A percentile compares a stretch with the other conserved stretches of the same genome.
Conservation (phyloP, 2,329 filamentous ascomycete genomes). For the Didymella sp. region DNA sequence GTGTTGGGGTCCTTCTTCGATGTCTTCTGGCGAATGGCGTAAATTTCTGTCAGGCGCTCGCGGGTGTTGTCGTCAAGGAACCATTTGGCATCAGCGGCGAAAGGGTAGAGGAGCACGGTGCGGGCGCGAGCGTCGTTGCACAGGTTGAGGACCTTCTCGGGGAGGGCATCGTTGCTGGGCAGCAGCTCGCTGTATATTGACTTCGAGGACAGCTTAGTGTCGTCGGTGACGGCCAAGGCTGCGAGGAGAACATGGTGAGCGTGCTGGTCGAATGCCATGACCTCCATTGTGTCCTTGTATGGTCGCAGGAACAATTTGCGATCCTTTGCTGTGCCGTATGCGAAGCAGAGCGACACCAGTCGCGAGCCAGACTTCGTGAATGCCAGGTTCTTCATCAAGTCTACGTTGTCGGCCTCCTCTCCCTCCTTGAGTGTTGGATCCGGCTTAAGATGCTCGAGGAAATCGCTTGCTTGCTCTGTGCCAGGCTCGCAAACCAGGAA, state of each 20-base stretch:
- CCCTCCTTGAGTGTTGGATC: conserved; percentile 77
- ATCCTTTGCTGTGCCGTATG: conserved; percentile 89
- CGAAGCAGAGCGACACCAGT: conserved; percentile 80
- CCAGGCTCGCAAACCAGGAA: conserved; percentile 80
- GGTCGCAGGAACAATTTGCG: conserved; percentile 85
- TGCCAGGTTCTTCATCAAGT: conserved; percentile 91
- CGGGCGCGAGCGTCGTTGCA: conserved; percentile 71
- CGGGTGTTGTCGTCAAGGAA: conserved; percentile 68
- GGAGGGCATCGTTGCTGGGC: conserved; percentile 58
- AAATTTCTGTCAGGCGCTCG: conserved; percentile 76
- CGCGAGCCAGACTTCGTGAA: conserved; percentile 90
- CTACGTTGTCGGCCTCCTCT: conserved; percentile 54
- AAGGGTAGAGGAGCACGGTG: conserved; percentile 78
- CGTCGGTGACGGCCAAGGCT: conserved; percentile 90
- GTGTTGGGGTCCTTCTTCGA: conserved; percentile 89
- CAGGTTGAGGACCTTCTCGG: conserved; percentile 69
- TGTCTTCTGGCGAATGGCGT: conserved; percentile 78
- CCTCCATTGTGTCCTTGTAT: conserved; percentile 87
- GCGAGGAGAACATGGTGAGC: conserved; percentile 83
- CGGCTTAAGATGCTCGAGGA: conserved; percentile 87
- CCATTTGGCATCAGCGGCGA: conserved; percentile 70
- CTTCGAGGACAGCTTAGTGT: conserved; percentile 88
- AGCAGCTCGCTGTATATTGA: conserved; percentile 86
- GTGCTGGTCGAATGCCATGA: conserved; percentile 80
- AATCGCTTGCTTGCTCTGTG: conserved; percentile 83